These are phyloP conservation scores for Dimargaris xerosporica DNA, from an alignment of 192 early-diverging fungal species.

Conservation along the genomic window DNA sequence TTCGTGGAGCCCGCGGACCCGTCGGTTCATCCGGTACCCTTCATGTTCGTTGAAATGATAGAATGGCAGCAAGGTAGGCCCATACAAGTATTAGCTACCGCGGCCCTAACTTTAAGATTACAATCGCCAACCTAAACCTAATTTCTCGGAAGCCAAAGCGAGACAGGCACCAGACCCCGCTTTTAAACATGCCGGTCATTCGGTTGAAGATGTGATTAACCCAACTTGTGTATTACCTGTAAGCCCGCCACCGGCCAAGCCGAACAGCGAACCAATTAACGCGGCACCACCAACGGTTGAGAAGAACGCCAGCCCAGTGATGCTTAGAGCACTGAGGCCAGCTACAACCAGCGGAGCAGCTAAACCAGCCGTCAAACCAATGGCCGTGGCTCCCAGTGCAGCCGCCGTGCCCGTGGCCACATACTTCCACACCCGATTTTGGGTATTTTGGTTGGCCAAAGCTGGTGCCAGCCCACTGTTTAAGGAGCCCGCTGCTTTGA, in stretches of 20 bases:
- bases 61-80: not conserved
- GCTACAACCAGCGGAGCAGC: constrained; percentile 36
- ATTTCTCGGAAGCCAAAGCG: not conserved
- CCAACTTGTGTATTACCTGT: constrained; percentile 16
- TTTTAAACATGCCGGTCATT: no score
- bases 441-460: constrained; percentile 10
- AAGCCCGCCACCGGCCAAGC: constrained; percentile 33
- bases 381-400: constrained; percentile 26
- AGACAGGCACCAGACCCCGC: no score
- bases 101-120: not conserved
- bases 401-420: constrained; percentile 28
- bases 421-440: constrained; percentile 27
- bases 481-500: constrained; percentile 13
- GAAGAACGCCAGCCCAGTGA: constrained; percentile 27
- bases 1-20: constrained; percentile 25
- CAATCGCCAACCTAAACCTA: not conserved
- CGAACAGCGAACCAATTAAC: constrained; percentile 31
- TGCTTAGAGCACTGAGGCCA: constrained; percentile 29
- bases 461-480: not conserved
- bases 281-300: constrained; percentile 28
- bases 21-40: constrained; percentile 18
- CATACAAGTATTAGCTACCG: not conserved
- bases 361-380: constrained; percentile 34
- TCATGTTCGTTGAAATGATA: not conserved
- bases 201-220: no score